Evolutionary conservation across 768 basidiomycete genomes (phyloP), one percentile per base, ranked within the genome.

Genomic region (Lentinula boryana): DNA sequence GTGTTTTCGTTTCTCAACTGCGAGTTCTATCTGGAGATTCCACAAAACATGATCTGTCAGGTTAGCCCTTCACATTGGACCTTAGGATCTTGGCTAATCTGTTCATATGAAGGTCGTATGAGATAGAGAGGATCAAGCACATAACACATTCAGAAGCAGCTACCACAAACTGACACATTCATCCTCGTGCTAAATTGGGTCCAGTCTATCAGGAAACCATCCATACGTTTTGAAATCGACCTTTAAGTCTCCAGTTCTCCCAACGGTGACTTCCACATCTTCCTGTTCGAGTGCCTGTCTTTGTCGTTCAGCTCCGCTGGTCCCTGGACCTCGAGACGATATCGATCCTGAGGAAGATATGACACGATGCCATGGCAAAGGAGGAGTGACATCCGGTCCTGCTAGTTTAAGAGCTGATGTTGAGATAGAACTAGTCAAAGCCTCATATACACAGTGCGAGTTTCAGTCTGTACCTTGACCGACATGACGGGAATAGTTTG

Each of bases 321-420:
- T 94, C 3, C 86, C 89, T 3, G 93, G 91, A 0, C 90, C 93
- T 48, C 94, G 81, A 6, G 91, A 93, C 1, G 92, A 92, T 64
- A 91, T 89, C 1, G 78, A 73, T 1, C 92, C 91, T 0, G 85
- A 79, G 0, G 89, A 78, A 3, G 83, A 80, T 13, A 93, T 76
- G 4, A 93, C 89, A 33, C 91, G 83, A 63, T 93, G 80, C 91
- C 91, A 94, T 0, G 91, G 92, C 1, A 93, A 82, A 6, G 87
- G 85, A 0, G 87, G 86, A 27, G 77, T 76, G 1, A 79, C 76
- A 21, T 80, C 78, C 0, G 83, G 79, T 0, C 84, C 80, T 4
- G 93, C 72, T 65, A 86, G 88, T 67, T 93, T 93, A 53, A 94
- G 78, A n/a, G 91, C 91, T 93, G 62, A 13, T n/a, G 27, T 27